phyloP scores from a whole-genome alignment of 2,329 filamentous ascomycete genomes.

The Fusarium metavorans region DNA sequence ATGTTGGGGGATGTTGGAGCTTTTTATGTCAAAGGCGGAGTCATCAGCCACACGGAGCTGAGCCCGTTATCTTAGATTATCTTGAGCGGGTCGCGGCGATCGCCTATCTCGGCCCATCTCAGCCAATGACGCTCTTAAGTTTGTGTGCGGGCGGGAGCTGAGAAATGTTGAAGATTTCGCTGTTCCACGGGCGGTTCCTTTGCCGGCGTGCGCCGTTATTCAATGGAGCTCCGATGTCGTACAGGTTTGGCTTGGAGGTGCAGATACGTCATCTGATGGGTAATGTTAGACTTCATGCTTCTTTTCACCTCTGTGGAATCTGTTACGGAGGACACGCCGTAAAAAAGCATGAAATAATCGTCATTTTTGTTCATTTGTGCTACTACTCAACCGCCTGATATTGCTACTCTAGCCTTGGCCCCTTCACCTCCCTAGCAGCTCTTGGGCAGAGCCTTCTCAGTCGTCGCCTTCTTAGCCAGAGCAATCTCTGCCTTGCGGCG shows the following conservation, averaged over 20 bases:
- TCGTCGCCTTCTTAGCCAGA: slow-evolving; percentile 42
- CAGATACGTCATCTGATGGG: not conserved
- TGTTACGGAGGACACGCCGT: not conserved
- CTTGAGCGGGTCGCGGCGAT: slow-evolving; percentile 27
- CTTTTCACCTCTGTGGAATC: not conserved
- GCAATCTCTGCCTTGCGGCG: slow-evolving; percentile 59
- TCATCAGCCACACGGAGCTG: not conserved
- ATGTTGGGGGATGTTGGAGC: not conserved
- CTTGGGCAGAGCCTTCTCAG: slow-evolving; percentile 22
- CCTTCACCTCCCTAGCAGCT: not conserved
- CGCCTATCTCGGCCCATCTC: slow-evolving; percentile 29
- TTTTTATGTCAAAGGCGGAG: slow-evolving; percentile 18
- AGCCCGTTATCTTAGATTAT: not conserved
- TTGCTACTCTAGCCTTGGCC: not conserved
- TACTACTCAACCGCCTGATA: not conserved
- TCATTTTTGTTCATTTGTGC: not conserved
- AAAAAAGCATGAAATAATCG: too few species aligned
- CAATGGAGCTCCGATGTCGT: not conserved
- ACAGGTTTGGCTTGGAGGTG: not conserved
- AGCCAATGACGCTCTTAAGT: not conserved
- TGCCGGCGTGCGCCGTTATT: not conserved
- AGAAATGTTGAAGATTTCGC: not conserved
- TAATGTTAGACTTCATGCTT: not conserved
- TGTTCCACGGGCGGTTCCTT: not conserved
- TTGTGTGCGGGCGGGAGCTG: not conserved